Conservation (phyloP, 768 basidiomycete species). For the Boletus bicolor region DNA sequence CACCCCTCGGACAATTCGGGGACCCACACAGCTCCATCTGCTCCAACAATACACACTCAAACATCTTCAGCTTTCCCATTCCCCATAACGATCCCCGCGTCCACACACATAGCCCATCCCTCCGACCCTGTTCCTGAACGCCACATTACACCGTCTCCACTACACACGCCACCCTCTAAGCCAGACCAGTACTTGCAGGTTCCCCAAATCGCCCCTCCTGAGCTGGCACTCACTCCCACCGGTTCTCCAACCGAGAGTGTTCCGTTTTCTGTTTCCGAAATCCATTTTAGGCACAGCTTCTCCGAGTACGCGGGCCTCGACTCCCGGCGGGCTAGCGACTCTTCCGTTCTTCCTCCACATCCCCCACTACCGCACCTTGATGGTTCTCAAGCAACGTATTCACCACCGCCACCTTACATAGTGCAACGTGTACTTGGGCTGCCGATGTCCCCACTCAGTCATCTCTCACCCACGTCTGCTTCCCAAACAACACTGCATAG, state of each 20-base stretch:
- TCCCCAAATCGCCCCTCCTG: constrained; percentile 23
- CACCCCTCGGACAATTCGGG: constrained; percentile 27
- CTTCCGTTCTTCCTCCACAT: constrained; percentile 41
- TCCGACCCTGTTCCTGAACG: constrained; percentile 15
- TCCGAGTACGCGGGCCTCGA: constrained; percentile 31
- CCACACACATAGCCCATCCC: constrained; percentile 31
- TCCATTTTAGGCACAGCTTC: constrained; percentile 45
- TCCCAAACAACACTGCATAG: background rate
- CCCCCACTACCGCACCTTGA: constrained; percentile 36
- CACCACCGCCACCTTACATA: constrained; percentile 29
- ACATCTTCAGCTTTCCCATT: constrained; percentile 40
- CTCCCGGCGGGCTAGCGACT: constrained; percentile 33
- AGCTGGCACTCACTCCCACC: constrained; percentile 27
- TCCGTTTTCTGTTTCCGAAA: constrained; percentile 53
- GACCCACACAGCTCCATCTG: constrained; percentile 15
- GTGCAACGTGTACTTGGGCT: constrained; percentile 33
- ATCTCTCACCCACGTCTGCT: constrained; percentile 1
- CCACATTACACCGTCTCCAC: constrained; percentile 16
- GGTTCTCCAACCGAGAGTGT: constrained; percentile 57
- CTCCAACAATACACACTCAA: constrained; percentile 23
- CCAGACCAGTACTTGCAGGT: constrained; percentile 29
- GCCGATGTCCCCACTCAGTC: constrained; percentile 22
- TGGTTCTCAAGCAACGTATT: constrained; percentile 16
- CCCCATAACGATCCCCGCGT: constrained; percentile 44
- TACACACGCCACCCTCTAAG: constrained; percentile 9